A percentile compares a stretch with the other conserved stretches of the same genome.
Evolutionary conservation across 1,139 yeast species (phyloP).

Genomic region (Eremothecium gossypii): DNA sequence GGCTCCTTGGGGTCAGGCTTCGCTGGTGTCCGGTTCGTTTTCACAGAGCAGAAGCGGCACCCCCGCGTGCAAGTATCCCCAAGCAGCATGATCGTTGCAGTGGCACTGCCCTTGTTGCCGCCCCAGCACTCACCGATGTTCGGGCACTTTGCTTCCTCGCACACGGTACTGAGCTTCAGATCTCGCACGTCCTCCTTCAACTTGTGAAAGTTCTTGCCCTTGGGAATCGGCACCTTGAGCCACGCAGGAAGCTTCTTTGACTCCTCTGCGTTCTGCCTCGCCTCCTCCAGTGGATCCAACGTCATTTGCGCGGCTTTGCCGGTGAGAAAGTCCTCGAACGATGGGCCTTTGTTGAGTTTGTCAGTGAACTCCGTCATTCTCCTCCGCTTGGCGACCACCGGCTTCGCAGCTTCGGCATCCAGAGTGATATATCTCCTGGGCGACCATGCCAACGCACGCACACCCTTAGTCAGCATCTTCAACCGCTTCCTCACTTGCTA

Average conservation of each 20-base stretch:
- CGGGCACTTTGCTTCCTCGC: constrained; percentile 98
- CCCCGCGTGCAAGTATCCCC: constrained; percentile 99
- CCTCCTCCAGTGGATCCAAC: constrained; percentile 63
- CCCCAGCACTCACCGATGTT: constrained; percentile 99
- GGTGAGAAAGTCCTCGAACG: constrained; percentile 80
- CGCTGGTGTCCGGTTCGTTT: constrained; percentile 79
- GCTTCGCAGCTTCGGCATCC: too few relatives aligned
- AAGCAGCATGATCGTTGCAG: constrained; percentile 96
- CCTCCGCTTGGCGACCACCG: constrained; percentile 29
- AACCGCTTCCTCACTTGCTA: too few relatives aligned
- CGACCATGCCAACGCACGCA: too few relatives aligned
- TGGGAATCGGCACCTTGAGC: constrained; percentile 93
- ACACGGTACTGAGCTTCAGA: constrained; percentile 83
- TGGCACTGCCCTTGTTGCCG: constrained; percentile 90
- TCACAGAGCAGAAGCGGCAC: constrained; percentile 94
- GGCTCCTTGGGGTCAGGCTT: constrained; percentile 95
- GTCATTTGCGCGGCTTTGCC: constrained; percentile 66
- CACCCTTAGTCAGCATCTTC: too few relatives aligned
- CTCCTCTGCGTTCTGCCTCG: constrained; percentile 38
- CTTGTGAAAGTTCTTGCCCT: constrained; percentile 72
- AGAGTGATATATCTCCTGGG: too few relatives aligned
- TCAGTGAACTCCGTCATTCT: constrained; percentile 60
- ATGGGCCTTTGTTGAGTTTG: constrained; percentile 73
- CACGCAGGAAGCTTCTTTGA: constrained; percentile 60
- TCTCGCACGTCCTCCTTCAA: constrained; percentile 83